Evolutionary conservation across 1,139 yeast species (phyloP), one percentile per base, ranked within the genome.

Genomic region (Eremothecium coryli): DNA sequence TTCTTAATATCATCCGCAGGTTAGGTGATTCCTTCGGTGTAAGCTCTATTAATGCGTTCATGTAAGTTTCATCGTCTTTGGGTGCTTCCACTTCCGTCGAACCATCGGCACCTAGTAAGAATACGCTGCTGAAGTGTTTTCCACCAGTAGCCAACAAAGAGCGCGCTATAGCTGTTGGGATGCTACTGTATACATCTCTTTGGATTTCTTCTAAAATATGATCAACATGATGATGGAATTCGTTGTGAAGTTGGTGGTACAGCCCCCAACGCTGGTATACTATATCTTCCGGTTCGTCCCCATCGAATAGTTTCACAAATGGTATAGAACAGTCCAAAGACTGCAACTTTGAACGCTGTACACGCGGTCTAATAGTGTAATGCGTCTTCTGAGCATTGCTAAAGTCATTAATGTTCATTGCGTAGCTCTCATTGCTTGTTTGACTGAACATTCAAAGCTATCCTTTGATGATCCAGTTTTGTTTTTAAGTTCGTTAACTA

Each of bases 301-400:
- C 68, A 17, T 60, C 60, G n/a, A 62, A 42, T 3, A 65, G 46
- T 31, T 48, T 52, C 5, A 59, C 62, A 46, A 64, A 62, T 1
- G 68, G 68, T 11, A 51, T 48, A 9, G 34, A 26, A 7, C 38
- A 38, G n/a, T 29, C 33, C 17, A 23, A 34, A 12, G 21, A 9
- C 8, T 30, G 20, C 8, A 39, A 13, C 16, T 17, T 39, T 15
- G 14, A 33, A 26, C 23, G 42, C 33, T 34, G 36, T 22, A 29
- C 33, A 22, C 41, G 40, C 0, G 58, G 57, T 20, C 31, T 29
- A 8, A 48, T 37, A 8, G 44, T 42, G 29, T 45, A 49, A 35
- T 51, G 55, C 5, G 48, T 46, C 33, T 49, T 51, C 33, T 54
- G 58, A 10, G 57, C 48, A 32, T 56, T 56, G 3, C 56, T 52